Conservation (phyloP, 768 basidiomycete species). For the Agrocybe pediades region DNA sequence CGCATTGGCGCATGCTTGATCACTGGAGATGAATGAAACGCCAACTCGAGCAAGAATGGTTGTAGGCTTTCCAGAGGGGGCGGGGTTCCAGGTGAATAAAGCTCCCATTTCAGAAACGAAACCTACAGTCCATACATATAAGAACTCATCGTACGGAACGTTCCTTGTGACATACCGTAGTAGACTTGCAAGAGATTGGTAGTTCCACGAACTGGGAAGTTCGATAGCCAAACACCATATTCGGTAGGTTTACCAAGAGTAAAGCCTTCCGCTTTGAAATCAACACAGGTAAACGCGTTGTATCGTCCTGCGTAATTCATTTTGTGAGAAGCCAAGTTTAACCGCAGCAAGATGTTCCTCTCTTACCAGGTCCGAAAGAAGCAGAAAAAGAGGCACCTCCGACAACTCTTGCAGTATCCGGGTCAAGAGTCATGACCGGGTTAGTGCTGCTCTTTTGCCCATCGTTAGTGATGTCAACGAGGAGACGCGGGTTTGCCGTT, state of each 20-base stretch:
- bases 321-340: background rate
- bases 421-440: constrained; percentile 50
- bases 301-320: constrained; percentile 41
- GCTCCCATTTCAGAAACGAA: constrained; percentile 54
- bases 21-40: constrained; percentile 62
- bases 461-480: constrained; percentile 65
- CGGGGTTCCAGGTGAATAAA: constrained; percentile 50
- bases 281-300: constrained; percentile 58
- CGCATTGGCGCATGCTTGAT: constrained; percentile 63
- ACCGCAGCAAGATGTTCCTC: background rate
- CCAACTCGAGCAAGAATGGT: constrained; percentile 59
- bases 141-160: background rate
- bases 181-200: constrained; percentile 51
- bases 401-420: constrained; percentile 48
- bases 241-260: constrained; percentile 48
- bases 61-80: constrained; percentile 37
- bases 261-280: constrained; percentile 58
- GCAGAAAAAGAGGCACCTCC: constrained; percentile 52
- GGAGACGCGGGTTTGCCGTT: constrained; percentile 50
- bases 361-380: constrained; percentile 55
- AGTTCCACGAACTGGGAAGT: constrained; percentile 47
- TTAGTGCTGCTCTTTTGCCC: constrained; percentile 53
- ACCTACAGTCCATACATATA: constrained; percentile 27
- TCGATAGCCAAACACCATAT: constrained; percentile 55
- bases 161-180: constrained; percentile 36